Base-by-base conservation (phyloP, 768 basidiomycete species). In the Termitomyces eurrhizus region DNA sequence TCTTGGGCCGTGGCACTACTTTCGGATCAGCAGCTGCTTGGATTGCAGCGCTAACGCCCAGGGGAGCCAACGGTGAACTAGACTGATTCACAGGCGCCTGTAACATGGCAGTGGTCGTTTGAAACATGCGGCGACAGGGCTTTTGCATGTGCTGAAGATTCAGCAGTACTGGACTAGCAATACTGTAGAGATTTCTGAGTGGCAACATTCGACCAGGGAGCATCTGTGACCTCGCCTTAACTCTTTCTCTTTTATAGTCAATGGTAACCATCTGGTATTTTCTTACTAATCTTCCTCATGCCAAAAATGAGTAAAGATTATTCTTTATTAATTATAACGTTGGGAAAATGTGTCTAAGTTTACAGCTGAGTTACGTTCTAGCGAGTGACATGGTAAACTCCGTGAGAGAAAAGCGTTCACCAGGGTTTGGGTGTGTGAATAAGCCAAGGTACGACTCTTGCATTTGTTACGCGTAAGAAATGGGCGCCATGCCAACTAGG, bases 41-140 rank as follows among this genome's bases (percentile, higher is more conserved):
- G 3, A 83, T 66, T 1, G 88, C 88, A 18, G 85, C 86, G 8
- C 75, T 75, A 55, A 89, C 85, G 0, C 88, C 88, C 48, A 89
- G 73, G 21, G 82, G 86, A 0, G 81, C 83, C 33, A 86, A 76
- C 21, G 82, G 80, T 2, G 86, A 85, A 18, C 74, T 66, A 16
- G 79, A 77, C 63, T 82, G 82, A 59, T 21, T 24, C 32, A 13
- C 1, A 4, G 52, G 12, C 3, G 44, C 37, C 24, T 26, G 33
- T 26, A 33, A 13, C 1, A 29, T 13, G 5, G 33, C 35, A 26
- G 44, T 8, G n/a, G 50, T 26, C 12, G 58, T 52, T 33, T 7
- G 51, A 5, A 59, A 45, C 51, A 45, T 59, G 50, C 58, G 58
- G 32, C 32, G n/a, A 33, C 58, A 59, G 36, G 37, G 8, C 37